phyloP scores from a whole-genome alignment of 805 yeast species.

The Cyberlindnera samutprakarnensis region DNA sequence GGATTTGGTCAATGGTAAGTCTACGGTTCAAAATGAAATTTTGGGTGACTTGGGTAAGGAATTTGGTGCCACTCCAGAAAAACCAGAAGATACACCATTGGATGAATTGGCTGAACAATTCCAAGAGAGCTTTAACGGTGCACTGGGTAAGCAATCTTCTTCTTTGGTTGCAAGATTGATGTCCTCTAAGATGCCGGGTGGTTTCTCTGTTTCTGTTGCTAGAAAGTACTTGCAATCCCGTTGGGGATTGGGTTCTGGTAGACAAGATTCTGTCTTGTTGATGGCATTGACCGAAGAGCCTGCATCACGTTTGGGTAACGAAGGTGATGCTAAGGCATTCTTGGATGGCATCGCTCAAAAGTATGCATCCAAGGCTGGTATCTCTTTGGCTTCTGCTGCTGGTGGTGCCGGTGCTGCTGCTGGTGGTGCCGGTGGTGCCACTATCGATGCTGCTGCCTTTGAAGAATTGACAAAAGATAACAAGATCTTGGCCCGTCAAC shows the following conservation, averaged over 20 bases:
- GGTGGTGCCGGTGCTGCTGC: slow-evolving; percentile 37
- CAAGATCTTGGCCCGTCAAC: slow-evolving; percentile 42
- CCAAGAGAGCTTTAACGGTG: slow-evolving; percentile 85
- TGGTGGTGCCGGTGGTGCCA: slow-evolving; percentile 72
- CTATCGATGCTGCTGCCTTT: slow-evolving; percentile 91
- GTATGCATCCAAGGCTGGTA: slow-evolving; percentile 78
- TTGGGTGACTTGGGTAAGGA: slow-evolving; percentile 98
- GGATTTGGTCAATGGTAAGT: slow-evolving; percentile 97
- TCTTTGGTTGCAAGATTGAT: slow-evolving; percentile 85
- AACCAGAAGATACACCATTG: slow-evolving; percentile 97
- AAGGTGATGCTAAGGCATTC: slow-evolving; percentile 84
- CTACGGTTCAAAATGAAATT: slow-evolving; percentile 97
- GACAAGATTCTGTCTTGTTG: slow-evolving; percentile 88
- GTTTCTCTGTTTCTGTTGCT: slow-evolving; percentile 85
- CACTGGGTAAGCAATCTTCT: slow-evolving; percentile 88
- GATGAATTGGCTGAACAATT: slow-evolving; percentile 92
- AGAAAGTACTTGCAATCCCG: slow-evolving; percentile 87
- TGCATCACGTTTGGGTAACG: slow-evolving; percentile 76
- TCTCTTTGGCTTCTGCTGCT: slow-evolving; percentile 63
- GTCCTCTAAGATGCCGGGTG: slow-evolving; percentile 99
- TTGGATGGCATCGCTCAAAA: slow-evolving; percentile 77
- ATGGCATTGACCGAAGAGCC: slow-evolving; percentile 87
- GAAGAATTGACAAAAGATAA: slow-evolving; percentile 52
- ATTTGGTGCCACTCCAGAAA: slow-evolving; percentile 96
- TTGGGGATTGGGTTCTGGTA: slow-evolving; percentile 89